phyloP scores from a whole-genome alignment of 352 stramenopile genomes.

The Phytophthora sp. region DNA sequence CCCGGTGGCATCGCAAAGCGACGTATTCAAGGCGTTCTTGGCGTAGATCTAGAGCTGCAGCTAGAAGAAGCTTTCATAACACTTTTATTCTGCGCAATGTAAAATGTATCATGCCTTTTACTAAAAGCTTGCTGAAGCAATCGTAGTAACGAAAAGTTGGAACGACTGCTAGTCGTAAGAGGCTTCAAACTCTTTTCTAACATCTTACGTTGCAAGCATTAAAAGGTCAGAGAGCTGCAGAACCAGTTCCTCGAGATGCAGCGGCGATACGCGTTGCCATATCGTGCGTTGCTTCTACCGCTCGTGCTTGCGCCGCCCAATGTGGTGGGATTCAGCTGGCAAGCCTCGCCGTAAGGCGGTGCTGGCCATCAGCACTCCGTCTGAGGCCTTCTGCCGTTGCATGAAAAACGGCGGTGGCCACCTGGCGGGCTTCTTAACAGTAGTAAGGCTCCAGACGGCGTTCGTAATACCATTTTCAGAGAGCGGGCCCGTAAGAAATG shows the following conservation, averaged over 20 bases:
- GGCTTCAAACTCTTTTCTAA: too few species aligned
- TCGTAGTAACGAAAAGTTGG: too few species aligned
- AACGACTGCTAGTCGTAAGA: too few species aligned
- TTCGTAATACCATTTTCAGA: conserved; percentile 19
- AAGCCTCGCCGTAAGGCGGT: too few species aligned
- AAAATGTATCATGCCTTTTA: conserved; percentile 24
- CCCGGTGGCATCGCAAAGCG: conserved; percentile 52
- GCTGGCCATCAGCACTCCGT: neutral
- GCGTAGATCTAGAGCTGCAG: conserved; percentile 30
- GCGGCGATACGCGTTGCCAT: neutral
- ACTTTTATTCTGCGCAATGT: conserved; percentile 26
- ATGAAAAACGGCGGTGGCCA: too few species aligned
- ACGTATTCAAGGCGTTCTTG: conserved; percentile 55
- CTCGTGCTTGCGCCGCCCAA: neutral
- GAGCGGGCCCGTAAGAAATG: conserved; percentile 20
- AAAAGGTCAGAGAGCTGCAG: too few species aligned
- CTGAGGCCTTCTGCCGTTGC: too few species aligned
- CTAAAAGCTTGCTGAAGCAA: neutral
- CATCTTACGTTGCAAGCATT: too few species aligned
- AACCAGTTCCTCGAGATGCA: too few species aligned
- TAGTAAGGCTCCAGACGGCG: too few species aligned
- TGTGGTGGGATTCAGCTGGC: conserved; percentile 5
- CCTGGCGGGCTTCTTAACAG: conserved; percentile 3
- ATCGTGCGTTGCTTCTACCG: neutral
- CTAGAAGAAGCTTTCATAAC: conserved; percentile 6